phyloP scores from a whole-genome alignment of 345 rosid genomes.

The Syzygium aqueum region DNA sequence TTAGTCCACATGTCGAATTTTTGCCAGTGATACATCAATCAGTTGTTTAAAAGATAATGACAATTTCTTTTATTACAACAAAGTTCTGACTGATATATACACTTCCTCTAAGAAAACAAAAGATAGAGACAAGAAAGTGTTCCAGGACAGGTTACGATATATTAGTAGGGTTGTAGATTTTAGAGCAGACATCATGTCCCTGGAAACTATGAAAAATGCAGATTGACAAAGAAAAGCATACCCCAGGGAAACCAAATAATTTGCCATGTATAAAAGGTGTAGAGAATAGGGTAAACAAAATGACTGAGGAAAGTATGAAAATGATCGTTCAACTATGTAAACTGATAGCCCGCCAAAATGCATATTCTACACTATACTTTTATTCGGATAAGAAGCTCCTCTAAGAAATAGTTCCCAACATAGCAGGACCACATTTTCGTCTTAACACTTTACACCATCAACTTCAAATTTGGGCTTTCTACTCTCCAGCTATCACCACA shows the following conservation, averaged over 20 bases:
- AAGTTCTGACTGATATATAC: background rate
- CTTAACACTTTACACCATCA: background rate
- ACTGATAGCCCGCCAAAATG: background rate
- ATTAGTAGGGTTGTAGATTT: background rate
- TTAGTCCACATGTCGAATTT: background rate
- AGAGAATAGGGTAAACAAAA: background rate
- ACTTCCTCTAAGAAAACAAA: background rate
- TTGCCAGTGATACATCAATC: background rate
- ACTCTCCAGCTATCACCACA: background rate
- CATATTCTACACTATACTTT: background rate
- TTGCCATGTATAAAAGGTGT: background rate
- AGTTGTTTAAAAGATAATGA: background rate
- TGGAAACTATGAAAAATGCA: background rate
- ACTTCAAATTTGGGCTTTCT: background rate
- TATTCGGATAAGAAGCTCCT: background rate
- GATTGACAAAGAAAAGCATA: background rate
- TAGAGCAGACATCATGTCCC: background rate
- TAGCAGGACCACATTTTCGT: background rate
- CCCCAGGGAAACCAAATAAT: background rate
- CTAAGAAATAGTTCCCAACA: background rate
- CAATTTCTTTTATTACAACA: background rate
- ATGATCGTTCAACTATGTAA: background rate
- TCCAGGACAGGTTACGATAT: background rate
- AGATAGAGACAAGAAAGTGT: background rate
- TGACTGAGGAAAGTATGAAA: background rate